Conservation (phyloP, 2,329 filamentous ascomycete species). For the Geosmithia putterillii region DNA sequence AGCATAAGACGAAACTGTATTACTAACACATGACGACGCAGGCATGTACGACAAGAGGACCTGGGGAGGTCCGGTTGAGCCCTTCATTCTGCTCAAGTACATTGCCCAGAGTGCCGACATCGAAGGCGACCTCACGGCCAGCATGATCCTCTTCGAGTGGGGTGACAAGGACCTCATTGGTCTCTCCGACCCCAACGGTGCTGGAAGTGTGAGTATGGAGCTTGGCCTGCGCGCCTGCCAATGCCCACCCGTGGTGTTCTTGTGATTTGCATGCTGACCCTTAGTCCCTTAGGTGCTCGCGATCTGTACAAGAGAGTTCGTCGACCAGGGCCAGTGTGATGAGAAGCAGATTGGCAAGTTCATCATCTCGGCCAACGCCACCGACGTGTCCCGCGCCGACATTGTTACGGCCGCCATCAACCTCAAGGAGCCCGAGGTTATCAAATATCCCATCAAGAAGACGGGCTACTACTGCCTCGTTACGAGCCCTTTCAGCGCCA, state of each 20-base stretch:
- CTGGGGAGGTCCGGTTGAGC: slow-evolving; percentile 81
- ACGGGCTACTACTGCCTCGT: slow-evolving; percentile 96
- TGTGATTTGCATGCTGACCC: background rate
- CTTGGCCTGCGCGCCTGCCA: slow-evolving; percentile 1
- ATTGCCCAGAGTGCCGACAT: slow-evolving; percentile 45
- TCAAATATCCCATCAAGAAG: slow-evolving; percentile 76
- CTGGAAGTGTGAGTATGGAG: slow-evolving; percentile 31
- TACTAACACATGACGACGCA: slow-evolving; percentile 11
- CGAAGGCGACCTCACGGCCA: slow-evolving; percentile 58
- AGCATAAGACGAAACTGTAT: background rate
- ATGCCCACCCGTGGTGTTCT: too few species aligned
- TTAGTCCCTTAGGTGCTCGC: slow-evolving; percentile 20
- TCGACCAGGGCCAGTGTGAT: slow-evolving; percentile 61
- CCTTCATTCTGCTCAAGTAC: slow-evolving; percentile 81
- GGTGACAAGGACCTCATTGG: slow-evolving; percentile 72
- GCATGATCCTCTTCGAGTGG: slow-evolving; percentile 90
- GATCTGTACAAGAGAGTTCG: slow-evolving; percentile 65
- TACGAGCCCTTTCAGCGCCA: slow-evolving; percentile 55
- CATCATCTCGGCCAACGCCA: slow-evolving; percentile 67
- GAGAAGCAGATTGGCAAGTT: slow-evolving; percentile 71
- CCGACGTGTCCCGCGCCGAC: slow-evolving; percentile 53
- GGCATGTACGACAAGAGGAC: slow-evolving; percentile 89
- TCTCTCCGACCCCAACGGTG: slow-evolving; percentile 40
- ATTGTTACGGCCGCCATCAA: slow-evolving; percentile 75
- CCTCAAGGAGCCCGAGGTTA: slow-evolving; percentile 58